Percentiles rank a stretch among this genome's conserved stretches.
Conservation (phyloP, 2,329 filamentous ascomycete genomes). For the Arthrobotrys conoides region DNA sequence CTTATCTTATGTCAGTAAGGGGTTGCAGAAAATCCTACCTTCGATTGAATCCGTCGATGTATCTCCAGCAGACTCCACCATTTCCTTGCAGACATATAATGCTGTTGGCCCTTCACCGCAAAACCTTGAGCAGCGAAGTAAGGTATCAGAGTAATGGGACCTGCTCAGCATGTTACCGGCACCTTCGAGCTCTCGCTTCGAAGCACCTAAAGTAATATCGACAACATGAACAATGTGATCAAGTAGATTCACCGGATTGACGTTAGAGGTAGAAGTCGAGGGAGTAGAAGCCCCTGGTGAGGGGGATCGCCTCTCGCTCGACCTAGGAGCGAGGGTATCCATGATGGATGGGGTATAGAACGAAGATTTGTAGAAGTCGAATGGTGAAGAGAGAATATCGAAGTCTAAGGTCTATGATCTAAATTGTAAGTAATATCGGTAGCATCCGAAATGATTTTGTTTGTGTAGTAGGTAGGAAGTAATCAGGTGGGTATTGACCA, state of each 20-base stretch:
- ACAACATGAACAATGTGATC: conserved; percentile 80
- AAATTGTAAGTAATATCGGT: conserved; percentile 32
- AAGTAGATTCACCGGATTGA: conserved; percentile 79
- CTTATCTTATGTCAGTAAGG: background rate
- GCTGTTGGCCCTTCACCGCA: conserved; percentile 88
- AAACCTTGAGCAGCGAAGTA: conserved; percentile 89
- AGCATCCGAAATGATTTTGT: conserved; percentile 23
- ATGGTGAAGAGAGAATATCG: conserved; percentile 24
- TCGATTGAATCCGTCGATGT: conserved; percentile 45
- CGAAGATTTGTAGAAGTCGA: conserved; percentile 17
- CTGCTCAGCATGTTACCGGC: conserved; percentile 86
- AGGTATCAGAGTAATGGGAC: conserved; percentile 80
- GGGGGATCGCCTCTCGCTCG: conserved; percentile 59
- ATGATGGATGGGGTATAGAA: conserved; percentile 32
- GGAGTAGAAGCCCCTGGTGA: conserved; percentile 46
- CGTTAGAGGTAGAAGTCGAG: conserved; percentile 40
- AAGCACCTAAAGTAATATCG: conserved; percentile 80
- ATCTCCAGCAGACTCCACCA: conserved; percentile 68
- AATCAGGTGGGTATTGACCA: conserved; percentile 1
- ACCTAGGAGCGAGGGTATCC: conserved; percentile 55
- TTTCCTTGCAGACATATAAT: conserved; percentile 91
- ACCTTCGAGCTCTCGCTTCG: conserved; percentile 82
- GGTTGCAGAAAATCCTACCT: conserved; percentile 19
- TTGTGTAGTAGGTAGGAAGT: background rate
- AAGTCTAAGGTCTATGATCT: conserved; percentile 26